Evolutionary conservation across 164 flowering plant species (phyloP), one percentile per base, ranked within the genome.

Genomic region (Saururus chinensis): DNA sequence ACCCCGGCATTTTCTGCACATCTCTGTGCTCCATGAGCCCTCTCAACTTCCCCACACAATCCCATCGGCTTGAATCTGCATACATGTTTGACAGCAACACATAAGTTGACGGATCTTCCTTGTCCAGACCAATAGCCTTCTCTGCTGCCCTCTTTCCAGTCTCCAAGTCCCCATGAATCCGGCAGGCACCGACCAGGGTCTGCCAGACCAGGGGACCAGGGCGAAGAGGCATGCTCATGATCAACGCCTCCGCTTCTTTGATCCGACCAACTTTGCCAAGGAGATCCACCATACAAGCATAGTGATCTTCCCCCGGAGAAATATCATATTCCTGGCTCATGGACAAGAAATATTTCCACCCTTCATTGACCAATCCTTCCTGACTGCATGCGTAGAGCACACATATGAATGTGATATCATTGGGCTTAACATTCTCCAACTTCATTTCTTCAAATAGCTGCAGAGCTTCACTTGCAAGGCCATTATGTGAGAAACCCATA

Each of bases 361-460:
- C 95, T 67, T 79, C 82, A 48, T 80, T 76, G 14, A 82, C 55
- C 60, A 73, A 77, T 60, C 84, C 86, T 71, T 84, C 91, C 66
- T 82, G 83, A 70, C 92, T 76, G 64, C 96, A 89, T 17, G 95
- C 96, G 71, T 82, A 76, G 22, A 89, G 71, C 55, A 89, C 81
- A 68, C 84, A 82, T n/a, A 89, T 68, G 57, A 82, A 81, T n/a
- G 93, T 89, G 52, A 89, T 75, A 48, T 73, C 59, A 62, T 89
- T 89, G 19, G 93, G 96, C 41, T 73, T 68, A 4, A 66, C 69
- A 23, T 67, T 75, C 53, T 75, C 73, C 35, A 30, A 12, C 53
- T 57, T 74, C 95, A 89, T 87, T 70, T 73, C 75, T 26, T 87
- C 79, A 24, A 85, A 89, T 35, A 77, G 51, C 51, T 74, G 63